phyloP scores from a whole-genome alignment of 1,139 yeast species.

The Diutina pseudorugosa region DNA sequence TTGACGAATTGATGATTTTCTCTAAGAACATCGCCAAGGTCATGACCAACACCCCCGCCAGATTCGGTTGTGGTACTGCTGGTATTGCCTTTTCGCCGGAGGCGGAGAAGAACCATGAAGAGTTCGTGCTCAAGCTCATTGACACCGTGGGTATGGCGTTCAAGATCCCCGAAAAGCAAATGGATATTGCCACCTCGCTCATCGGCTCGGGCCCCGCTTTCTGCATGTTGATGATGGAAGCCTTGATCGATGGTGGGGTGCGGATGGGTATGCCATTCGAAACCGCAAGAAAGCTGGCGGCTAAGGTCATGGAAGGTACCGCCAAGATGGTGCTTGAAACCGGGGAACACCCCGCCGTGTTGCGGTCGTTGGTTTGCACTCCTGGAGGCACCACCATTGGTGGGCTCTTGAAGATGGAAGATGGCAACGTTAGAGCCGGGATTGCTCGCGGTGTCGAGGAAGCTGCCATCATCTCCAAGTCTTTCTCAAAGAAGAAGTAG shows the following conservation, averaged over 20 bases:
- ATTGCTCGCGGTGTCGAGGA: slow-evolving; percentile 85
- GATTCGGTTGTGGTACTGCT: slow-evolving; percentile 87
- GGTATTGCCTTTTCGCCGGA: slow-evolving; percentile 58
- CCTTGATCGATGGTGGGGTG: slow-evolving; percentile 89
- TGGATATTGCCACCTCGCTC: slow-evolving; percentile 93
- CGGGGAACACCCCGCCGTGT: slow-evolving; percentile 86
- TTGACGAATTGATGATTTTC: slow-evolving; percentile 47
- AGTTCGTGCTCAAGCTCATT: slow-evolving; percentile 44
- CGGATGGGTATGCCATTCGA: slow-evolving; percentile 88
- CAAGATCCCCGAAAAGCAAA: slow-evolving; percentile 76
- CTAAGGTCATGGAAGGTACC: slow-evolving; percentile 94
- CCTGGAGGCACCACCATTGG: slow-evolving; percentile 99
- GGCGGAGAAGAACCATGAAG: slow-evolving; percentile 34
- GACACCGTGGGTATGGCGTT: slow-evolving; percentile 59
- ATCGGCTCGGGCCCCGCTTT: slow-evolving; percentile 98
- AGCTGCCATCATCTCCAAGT: slow-evolving; percentile 75
- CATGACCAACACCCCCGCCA: slow-evolving; percentile 98
- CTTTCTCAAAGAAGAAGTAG: slow-evolving; percentile 53
- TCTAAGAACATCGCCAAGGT: slow-evolving; percentile 65
- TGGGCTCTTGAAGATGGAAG: slow-evolving; percentile 88
- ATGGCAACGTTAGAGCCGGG: slow-evolving; percentile 76
- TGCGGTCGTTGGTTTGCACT: slow-evolving; percentile 84
- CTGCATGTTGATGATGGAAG: slow-evolving; percentile 78
- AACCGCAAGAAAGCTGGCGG: slow-evolving; percentile 80
- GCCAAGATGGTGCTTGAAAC: slow-evolving; percentile 78